Conservation (phyloP, 345 rosid genomes). For the Orychophragmus violaceus region DNA sequence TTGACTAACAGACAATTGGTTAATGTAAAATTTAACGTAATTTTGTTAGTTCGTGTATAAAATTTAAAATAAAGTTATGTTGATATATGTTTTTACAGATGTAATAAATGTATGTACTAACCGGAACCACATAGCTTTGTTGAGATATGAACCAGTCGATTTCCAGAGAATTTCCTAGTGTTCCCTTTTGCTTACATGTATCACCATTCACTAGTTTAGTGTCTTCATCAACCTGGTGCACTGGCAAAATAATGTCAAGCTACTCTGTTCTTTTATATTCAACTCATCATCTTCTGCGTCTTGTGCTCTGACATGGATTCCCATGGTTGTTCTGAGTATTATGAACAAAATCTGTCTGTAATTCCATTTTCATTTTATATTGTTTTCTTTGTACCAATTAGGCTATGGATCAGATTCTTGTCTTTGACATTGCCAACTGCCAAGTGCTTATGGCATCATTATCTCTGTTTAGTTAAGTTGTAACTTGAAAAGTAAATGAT, state of each 20-base stretch:
- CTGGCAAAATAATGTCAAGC: constrained; percentile 24
- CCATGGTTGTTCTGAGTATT: background rate
- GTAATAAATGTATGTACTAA: too few relatives aligned
- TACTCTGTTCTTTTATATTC: background rate
- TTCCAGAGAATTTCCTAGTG: background rate
- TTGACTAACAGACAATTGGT: too few relatives aligned
- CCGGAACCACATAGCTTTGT: too few relatives aligned
- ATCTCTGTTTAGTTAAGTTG: background rate
- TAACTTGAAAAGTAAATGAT: background rate
- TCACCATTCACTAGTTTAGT: constrained; percentile 4
- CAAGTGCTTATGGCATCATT: background rate
- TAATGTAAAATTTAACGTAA: too few relatives aligned
- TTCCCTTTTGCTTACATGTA: constrained; percentile 18
- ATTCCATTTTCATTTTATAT: too few relatives aligned
- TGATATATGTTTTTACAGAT: too few relatives aligned
- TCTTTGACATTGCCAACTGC: background rate
- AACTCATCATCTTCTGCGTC: background rate
- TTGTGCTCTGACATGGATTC: background rate
- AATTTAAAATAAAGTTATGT: too few relatives aligned
- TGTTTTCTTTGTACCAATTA: background rate
- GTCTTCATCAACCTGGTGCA: constrained; percentile 24
- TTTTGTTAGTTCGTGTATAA: too few relatives aligned
- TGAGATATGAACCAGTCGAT: too few relatives aligned
- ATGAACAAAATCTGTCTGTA: background rate
- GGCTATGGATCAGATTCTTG: background rate